Conservation (phyloP, 495 filamentous ascomycete species). For the Trichocladium uniseriatum region DNA sequence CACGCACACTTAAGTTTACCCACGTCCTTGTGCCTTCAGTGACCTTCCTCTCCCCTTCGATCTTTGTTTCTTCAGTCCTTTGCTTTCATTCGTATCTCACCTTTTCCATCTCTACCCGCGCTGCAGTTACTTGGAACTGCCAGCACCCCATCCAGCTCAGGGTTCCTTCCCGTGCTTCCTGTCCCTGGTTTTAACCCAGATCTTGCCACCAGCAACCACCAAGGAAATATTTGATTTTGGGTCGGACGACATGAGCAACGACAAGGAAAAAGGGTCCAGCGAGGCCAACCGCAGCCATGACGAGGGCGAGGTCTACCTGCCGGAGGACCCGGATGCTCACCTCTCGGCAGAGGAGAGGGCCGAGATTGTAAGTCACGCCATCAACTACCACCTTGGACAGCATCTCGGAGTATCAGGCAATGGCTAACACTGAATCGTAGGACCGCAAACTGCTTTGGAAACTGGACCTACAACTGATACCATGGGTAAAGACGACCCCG, state of each 20-base stretch:
- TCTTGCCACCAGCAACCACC: background rate
- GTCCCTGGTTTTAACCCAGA: background rate
- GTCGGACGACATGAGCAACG: conserved; percentile 16
- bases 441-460: conserved; percentile 60
- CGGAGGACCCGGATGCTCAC: conserved; percentile 56
- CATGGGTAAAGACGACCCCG: conserved; percentile 45
- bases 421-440: conserved; percentile 28
- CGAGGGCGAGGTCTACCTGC: conserved; percentile 16
- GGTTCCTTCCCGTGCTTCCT: too few species aligned
- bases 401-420: too few species aligned
- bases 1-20: background rate
- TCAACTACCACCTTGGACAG: background rate
- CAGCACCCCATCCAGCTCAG: too few species aligned
- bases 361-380: conserved; percentile 46
- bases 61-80: too few species aligned
- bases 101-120: too few species aligned
- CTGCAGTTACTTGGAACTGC: too few species aligned
- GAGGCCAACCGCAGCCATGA: conserved; percentile 25
- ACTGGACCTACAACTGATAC: conserved; percentile 61
- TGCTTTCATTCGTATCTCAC: background rate
- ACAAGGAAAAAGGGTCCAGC: conserved; percentile 24
- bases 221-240: conserved; percentile 14
- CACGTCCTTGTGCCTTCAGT: too few species aligned
- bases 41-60: too few species aligned
- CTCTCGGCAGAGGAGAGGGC: conserved; percentile 57